Base-by-base conservation (phyloP, 2,329 filamentous ascomycete genomes). In the Talaromyces albobiverticillius region DNA sequence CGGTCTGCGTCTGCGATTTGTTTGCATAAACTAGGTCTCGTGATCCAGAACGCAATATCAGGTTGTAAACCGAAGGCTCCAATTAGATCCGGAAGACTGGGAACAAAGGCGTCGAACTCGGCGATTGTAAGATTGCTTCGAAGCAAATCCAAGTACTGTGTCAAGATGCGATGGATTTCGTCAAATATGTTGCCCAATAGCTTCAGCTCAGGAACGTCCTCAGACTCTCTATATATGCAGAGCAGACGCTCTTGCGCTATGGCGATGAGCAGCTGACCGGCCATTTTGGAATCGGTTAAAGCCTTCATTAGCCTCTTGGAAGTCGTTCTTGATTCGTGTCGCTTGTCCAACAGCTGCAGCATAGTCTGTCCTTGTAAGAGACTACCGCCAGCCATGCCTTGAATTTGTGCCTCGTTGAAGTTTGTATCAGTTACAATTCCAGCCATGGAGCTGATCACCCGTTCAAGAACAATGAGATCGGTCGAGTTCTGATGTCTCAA, bases 391-490 rank as follows among this genome's bases (percentile, higher is more conserved):
- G 89, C 90, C 83, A 99, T 91, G 13, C 90, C 91, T 58, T 89
- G 78, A 25, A 96, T 82, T 71, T 96, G 92, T 16, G 86, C 78
- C 61, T 99, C 93, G 26, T 90, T 96, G 65, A 96, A 93, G 65
- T 92, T 90, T 50, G 86, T 82, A 57, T 93, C 87, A 3, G 92
- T 86, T 11, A 93, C 86, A 56, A 99, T 92, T 43, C 95, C 95
- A 16, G 90, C 90, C 94, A 99, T 97, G 2, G 89, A 89, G 32
- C 85, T 85, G 49, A 97, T 88, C 57, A 99, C 82, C 65, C 97
- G 90, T 66, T 94, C 89, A 40, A 99, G 76, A 57, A 99, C 89
- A 59, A 96, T 90, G 31, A 99, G 79, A 68, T 97, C 92, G 9
- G 89, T 95, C 0, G 91, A 88, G 62, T 95, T 95, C 59, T 92